phyloP scores from a whole-genome alignment of 192 early-diverging fungal species.

The Cladochytrium replicatum region DNA sequence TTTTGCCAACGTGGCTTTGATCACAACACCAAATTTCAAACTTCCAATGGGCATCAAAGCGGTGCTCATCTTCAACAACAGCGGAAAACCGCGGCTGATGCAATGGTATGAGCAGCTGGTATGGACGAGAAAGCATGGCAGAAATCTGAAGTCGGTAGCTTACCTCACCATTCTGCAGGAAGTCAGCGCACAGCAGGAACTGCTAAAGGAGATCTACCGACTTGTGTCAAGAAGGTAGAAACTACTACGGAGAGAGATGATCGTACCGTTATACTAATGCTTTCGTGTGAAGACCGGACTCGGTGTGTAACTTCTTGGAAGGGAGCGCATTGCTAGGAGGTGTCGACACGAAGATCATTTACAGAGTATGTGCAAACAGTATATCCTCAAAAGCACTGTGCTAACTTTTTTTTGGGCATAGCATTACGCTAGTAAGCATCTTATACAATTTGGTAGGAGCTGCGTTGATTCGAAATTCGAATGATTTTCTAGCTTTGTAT shows the following conservation, averaged over 20 bases:
- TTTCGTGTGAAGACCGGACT: slow-evolving; percentile 51
- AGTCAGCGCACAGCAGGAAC: slow-evolving; percentile 70
- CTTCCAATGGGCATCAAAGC: too few species aligned
- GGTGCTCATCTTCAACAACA: slow-evolving; percentile 99
- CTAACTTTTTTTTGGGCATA: not conserved
- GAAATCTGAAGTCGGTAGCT: not conserved
- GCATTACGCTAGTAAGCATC: slow-evolving; percentile 76
- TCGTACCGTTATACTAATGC: not conserved
- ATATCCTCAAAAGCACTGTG: not conserved
- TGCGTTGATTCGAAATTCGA: too few species aligned
- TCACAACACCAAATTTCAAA: too few species aligned
- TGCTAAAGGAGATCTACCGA: slow-evolving; percentile 79
- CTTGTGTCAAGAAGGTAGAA: slow-evolving; percentile 63
- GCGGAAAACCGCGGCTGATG: slow-evolving; percentile 87
- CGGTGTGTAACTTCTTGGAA: slow-evolving; percentile 85
- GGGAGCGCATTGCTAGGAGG: slow-evolving; percentile 72
- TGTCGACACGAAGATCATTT: slow-evolving; percentile 82
- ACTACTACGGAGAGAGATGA: too few species aligned
- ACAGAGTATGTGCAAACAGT: slow-evolving; percentile 42
- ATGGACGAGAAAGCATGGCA: slow-evolving; percentile 8
- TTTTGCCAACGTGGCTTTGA: too few species aligned
- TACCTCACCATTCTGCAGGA: slow-evolving; percentile 36
- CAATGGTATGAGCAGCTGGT: slow-evolving; percentile 91
- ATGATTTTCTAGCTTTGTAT: slow-evolving; percentile 53
- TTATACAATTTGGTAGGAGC: slow-evolving; percentile 1